phyloP scores from a whole-genome alignment of 306 rosid genomes.

The Gynostemma pentaphyllum region DNA sequence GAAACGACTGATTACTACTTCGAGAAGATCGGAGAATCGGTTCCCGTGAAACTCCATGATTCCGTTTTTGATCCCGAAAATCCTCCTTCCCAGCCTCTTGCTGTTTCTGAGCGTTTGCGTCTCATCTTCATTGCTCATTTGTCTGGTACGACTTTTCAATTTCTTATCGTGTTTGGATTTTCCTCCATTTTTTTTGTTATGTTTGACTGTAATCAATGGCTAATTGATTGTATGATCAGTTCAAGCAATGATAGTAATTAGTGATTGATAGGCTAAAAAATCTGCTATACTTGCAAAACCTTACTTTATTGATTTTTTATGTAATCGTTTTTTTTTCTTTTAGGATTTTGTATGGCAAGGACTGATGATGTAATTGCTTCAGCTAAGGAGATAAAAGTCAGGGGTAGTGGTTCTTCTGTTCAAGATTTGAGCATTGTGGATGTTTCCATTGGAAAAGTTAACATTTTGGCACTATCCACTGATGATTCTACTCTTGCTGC shows the following conservation, averaged over 20 bases:
- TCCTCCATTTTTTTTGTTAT: not conserved
- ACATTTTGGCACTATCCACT: conserved; percentile 45
- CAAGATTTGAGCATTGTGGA: conserved; percentile 47
- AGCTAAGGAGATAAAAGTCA: conserved; percentile 37
- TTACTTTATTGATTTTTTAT: not conserved
- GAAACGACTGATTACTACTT: conserved; percentile 43
- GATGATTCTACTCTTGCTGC: conserved; percentile 58
- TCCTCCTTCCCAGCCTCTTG: conserved; percentile 60
- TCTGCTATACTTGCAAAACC: no score
- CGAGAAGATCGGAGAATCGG: conserved; percentile 47
- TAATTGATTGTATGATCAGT: no score
- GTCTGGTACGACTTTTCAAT: conserved; percentile 23
- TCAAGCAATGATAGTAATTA: no score
- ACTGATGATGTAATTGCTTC: conserved; percentile 60
- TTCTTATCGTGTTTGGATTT: not conserved
- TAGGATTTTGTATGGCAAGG: conserved; percentile 65
- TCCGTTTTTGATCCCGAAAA: conserved; percentile 27
- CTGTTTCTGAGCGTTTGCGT: conserved; percentile 57
- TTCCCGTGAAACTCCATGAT: conserved; percentile 35
- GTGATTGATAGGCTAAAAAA: no score
- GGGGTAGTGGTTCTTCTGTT: conserved; percentile 39
- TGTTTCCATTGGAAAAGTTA: conserved; percentile 50
- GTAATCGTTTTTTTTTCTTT: not conserved
- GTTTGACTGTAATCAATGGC: no score
- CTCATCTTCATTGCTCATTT: conserved; percentile 57